Evolutionary conservation across 176 grass and related monocot species (phyloP).

Genomic region (Cocos nucifera): DNA sequence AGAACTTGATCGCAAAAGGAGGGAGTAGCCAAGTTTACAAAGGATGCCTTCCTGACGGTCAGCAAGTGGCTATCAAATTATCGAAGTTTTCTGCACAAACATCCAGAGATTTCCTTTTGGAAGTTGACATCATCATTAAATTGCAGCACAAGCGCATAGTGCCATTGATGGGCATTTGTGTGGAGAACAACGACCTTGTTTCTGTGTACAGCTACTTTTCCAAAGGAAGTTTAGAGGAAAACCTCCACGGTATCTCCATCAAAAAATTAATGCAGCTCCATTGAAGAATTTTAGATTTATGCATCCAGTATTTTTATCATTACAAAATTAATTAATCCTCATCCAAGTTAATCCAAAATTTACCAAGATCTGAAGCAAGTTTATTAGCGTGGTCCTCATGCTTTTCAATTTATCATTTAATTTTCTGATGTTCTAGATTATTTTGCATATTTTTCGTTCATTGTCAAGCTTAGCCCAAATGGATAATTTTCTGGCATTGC

Average conservation of each 20-base stretch:
- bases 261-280: no score
- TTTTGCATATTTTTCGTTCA: no score
- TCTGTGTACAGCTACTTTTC: constrained; percentile 78
- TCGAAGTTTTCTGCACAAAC: constrained; percentile 47
- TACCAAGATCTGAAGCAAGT: no score
- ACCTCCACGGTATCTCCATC: constrained; percentile 46
- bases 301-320: no score
- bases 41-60: constrained; percentile 48
- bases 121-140: constrained; percentile 90
- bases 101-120: constrained; percentile 78
- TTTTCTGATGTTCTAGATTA: no score
- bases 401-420: no score
- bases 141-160: constrained; percentile 55
- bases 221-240: constrained; percentile 80
- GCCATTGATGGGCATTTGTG: constrained; percentile 73
- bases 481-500: no score
- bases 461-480: no score
- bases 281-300: no score
- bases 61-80: constrained; percentile 72
- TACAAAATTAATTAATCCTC: no score
- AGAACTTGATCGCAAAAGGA: constrained; percentile 80
- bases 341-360: no score
- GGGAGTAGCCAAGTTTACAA: constrained; percentile 76
- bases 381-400: no score
- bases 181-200: constrained; percentile 64